Evolutionary conservation across 1,284 basidiomycete species (phyloP).

Genomic region (Farysia itapuensis): DNA sequence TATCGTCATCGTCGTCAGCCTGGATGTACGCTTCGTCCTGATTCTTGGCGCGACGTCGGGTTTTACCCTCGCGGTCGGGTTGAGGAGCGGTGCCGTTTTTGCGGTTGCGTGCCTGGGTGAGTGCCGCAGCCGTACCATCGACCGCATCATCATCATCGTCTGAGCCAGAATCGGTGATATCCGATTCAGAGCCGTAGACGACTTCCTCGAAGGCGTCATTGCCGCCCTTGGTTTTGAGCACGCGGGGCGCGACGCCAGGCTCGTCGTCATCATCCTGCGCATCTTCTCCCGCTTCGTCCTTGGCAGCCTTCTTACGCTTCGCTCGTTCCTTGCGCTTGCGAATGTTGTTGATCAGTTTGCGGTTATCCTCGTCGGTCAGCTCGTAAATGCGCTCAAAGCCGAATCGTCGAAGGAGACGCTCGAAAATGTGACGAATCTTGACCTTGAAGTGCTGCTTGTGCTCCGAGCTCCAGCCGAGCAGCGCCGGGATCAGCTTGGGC

Average conservation of each 20-base stretch:
- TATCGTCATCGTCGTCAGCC: constrained; percentile 75
- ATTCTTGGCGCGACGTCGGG: constrained; percentile 35
- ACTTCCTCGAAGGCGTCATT: constrained; percentile 60
- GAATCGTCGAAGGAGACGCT: constrained; percentile 89
- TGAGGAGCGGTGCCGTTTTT: constrained; percentile 17
- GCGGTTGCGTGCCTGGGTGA: constrained; percentile 20
- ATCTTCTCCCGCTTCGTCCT: constrained; percentile 61
- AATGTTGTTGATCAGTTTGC: constrained; percentile 82
- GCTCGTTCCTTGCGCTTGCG: constrained; percentile 89
- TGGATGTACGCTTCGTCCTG: constrained; percentile 67
- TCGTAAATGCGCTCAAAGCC: constrained; percentile 76
- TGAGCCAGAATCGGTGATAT: constrained; percentile 47
- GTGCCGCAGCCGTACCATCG: constrained; percentile 15
- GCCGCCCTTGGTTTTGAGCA: constrained; percentile 35
- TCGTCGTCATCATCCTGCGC: constrained; percentile 31
- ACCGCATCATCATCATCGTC: constrained; percentile 37
- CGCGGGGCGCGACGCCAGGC: constrained; percentile 28
- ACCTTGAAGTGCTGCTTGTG: constrained; percentile 99
- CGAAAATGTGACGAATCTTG: constrained; percentile 94
- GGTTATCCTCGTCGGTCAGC: constrained; percentile 69
- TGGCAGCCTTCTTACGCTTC: constrained; percentile 64
- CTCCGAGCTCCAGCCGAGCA: constrained; percentile 90
- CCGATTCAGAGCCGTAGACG: constrained; percentile 55
- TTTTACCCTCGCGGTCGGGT: constrained; percentile 3
- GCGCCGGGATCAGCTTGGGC: constrained; percentile 75